Base-by-base conservation (phyloP, 495 filamentous ascomycete species). In the Astrocystis sublimbata region DNA sequence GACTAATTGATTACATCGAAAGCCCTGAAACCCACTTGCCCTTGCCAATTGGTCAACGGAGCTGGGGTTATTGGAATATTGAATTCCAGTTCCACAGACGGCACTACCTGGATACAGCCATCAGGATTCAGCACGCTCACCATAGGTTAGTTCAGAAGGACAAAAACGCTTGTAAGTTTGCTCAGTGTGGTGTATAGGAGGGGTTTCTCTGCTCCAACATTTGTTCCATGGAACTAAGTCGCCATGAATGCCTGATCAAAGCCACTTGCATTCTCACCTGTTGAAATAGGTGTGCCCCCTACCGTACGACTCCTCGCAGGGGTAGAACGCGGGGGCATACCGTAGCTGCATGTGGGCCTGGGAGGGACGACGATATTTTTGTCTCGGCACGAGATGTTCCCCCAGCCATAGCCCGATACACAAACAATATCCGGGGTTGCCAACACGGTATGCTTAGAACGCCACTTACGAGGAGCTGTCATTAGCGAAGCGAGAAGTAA, bases 261-360 rank as follows among this genome's bases (percentile, higher is more conserved):
- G 56, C 56, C 56, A 59, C 56, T 49, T 49, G 56, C 56, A 59
- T 49, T 59, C 38, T 59, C 56, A 50, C 56, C 56, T 43, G 56
- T 43, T 30, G 31, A 23, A 35, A 30, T 56, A 28, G 49, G 36
- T 26, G 51, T 45, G 30, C 42, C 60, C 23, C n/a, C n/a, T n/a
- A n/a, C n/a, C n/a, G n/a, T 62, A 31, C 41, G 60, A 41, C 19
- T 56, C n/a, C n/a, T n/a, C n/a, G n/a, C n/a, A n/a, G n/a, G n/a
- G n/a, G n/a, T 30, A 40, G 10, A 17, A 28, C 58, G 24, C 41
- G 49, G 50, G 49, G 49, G 23, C 30, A 49, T 30, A 30, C 19
- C 42, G 21, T 12, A 13, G 19, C 21, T 47, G 43, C 7, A 28
- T 28, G 40, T 21, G 36, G 36, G 31, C 21, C 31, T 46, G 47